phyloP scores from a whole-genome alignment of 78 protist genomes.

The Dictyostelium citrinum region DNA sequence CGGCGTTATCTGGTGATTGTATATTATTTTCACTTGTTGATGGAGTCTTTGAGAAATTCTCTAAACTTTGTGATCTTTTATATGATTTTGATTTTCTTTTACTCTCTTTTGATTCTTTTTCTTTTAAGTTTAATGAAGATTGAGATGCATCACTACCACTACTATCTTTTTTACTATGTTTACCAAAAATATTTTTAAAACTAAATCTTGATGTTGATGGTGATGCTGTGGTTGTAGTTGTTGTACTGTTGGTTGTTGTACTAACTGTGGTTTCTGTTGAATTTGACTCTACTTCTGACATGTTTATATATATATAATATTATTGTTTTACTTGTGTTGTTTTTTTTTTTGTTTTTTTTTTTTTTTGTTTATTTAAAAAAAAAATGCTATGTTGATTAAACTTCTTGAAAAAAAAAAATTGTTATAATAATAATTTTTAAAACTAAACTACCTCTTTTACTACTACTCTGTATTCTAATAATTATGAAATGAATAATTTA shows the following conservation, averaged over 20 bases:
- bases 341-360: not conserved
- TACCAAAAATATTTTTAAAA: slow-evolving; percentile 1
- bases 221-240: not conserved
- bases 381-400: too few relatives aligned
- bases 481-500: not conserved
- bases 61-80: slow-evolving; percentile 5
- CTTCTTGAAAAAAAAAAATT: not conserved
- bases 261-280: not conserved
- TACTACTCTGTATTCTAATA: not conserved
- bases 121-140: not conserved
- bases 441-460: not conserved
- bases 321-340: not conserved
- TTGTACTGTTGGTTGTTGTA: not conserved
- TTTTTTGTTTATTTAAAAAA: not conserved
- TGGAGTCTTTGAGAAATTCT: not conserved
- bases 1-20: not conserved
- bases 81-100: not conserved
- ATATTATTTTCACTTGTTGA: not conserved
- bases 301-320: not conserved
- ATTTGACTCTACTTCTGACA: not conserved
- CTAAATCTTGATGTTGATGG: not conserved
- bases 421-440: not conserved
- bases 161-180: not conserved
- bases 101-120: not conserved
- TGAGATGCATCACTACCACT: not conserved